Base-by-base conservation (phyloP, 108 stramenopile species). In the Cylindrotheca fusiformis region DNA sequence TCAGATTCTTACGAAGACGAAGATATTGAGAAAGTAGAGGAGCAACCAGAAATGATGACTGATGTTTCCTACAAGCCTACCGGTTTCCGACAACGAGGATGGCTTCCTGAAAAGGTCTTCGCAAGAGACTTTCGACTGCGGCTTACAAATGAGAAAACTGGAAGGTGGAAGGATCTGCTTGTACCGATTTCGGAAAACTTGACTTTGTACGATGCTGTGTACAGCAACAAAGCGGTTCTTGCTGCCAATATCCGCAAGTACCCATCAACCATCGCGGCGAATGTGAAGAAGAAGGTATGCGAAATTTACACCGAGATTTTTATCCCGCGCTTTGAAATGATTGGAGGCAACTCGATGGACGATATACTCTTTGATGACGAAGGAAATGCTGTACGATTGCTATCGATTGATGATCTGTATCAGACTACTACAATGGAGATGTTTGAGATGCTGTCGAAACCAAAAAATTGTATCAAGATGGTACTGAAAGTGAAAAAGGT, bases 191-290 rank as follows among this genome's bases (percentile, higher is more conserved):
- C 32, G 4, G 58, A 74, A 19, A 31, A 58, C 45, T 32, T 60
- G 31, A 74, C 31, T 3, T 32, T 74, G 14, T 67, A 36, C 51
- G 73, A 67, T 44, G 47, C 66, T 27, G 53, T 74, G 24, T 74
- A 74, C 33, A 32, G 67, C 60, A 41, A 61, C 18, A 18, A 32
- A 2, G 30, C 32, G n/a, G 73, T 74, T 1, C 65, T 67, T 51
- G 58, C 44, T 10, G 66, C 73, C 4, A 56, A 74, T 54, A 44
- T 67, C 2, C 65, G 73, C 4, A 67, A 74, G 41, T 74, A 10
- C 14, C 36, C 36, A 41, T 41, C 36, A 10, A 6, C 6, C 6
- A 14, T 41, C 14, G 36, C 36, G 6, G 6, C 14, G 36, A 14
- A 41, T 10, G 36, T 41, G 36, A 41, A 41, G 36, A 6, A 41